These are phyloP conservation scores for Cymodocea nodosa DNA, from an alignment of 116 monocot genomes.

Conservation along the genomic window DNA sequence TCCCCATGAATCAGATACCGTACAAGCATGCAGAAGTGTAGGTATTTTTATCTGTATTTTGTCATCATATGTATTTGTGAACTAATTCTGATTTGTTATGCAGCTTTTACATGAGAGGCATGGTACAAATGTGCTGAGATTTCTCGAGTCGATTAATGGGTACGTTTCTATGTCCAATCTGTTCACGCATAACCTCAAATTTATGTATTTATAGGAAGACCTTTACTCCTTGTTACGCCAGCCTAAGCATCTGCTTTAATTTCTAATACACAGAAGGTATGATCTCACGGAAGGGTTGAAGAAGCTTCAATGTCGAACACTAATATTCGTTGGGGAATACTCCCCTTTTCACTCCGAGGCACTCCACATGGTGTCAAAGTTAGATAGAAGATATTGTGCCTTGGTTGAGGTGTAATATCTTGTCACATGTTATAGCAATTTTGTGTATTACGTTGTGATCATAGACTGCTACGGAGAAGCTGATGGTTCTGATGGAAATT, in stretches of 20 bases:
- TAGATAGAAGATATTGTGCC: conserved; percentile 32
- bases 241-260: background rate
- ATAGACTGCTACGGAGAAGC: background rate
- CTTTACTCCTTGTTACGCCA: background rate
- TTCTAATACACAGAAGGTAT: conserved; percentile 19
- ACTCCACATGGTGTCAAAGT: conserved; percentile 27
- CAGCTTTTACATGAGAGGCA: conserved; percentile 34
- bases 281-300: conserved; percentile 26
- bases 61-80: background rate
- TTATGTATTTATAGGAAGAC: background rate
- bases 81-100: background rate
- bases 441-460: background rate
- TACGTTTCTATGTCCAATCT: conserved; percentile 1
- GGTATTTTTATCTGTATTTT: conserved; percentile 7
- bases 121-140: conserved; percentile 21
- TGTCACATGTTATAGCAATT: background rate
- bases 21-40: conserved; percentile 50
- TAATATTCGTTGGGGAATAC: conserved; percentile 34
- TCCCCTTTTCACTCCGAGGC: conserved; percentile 37
- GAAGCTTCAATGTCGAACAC: conserved; percentile 22
- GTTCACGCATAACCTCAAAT: background rate
- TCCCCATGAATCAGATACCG: conserved; percentile 33
- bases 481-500: background rate
- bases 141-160: conserved; percentile 32
- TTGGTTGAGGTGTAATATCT: conserved; percentile 27